Base-by-base conservation (phyloP, 495 filamentous ascomycete genomes). In the Aspergillus nidulans region DNA sequence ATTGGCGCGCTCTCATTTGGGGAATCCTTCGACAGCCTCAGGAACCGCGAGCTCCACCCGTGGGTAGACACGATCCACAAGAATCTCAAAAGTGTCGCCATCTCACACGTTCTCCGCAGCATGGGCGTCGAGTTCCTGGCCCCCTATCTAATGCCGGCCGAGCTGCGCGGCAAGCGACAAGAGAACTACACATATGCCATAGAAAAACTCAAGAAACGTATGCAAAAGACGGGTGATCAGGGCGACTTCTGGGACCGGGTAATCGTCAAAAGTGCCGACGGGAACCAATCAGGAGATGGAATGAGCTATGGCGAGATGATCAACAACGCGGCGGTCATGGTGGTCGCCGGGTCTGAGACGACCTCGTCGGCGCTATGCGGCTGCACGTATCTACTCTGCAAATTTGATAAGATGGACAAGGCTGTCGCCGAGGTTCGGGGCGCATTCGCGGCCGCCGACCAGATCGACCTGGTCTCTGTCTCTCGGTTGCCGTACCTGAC, bases 1-100 rank as follows among this genome's bases (percentile, higher is more conserved):
- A 25, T 52, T 19, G 49, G 49, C 4, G 49, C 40, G 7, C 38
- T 52, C 1, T 39, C 19, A 7, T 52, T 52, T 9, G 49, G 49
- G 15, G 49, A 52, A 15, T 43, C 49, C 2, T 52, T 52, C 20
- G 38, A 39, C 24, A 24, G 32, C 13, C 49, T 52, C 13, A 24
- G 25, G 49, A 25, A 39, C 49, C 41, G 23, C 12, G 38, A 24
- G 21, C 32, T 42, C 6, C 49, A 51, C 24, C 48, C 48, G 16
- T 51, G 48, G 48, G 38, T 51, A 10, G 48, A 34, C 7, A 19
- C 38, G 16, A 34, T 51, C 6, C 38, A 38, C 30, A 21, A 20
- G 12, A 51, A 25, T 18, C 30, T 51, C 48, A 51, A 51, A 34
- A 38, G 19, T 15, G 49, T 41, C 15, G 20, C 49, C 1, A 25